Conservation (phyloP, 148 eudicot species). For the Chenopodium berlandieri region DNA sequence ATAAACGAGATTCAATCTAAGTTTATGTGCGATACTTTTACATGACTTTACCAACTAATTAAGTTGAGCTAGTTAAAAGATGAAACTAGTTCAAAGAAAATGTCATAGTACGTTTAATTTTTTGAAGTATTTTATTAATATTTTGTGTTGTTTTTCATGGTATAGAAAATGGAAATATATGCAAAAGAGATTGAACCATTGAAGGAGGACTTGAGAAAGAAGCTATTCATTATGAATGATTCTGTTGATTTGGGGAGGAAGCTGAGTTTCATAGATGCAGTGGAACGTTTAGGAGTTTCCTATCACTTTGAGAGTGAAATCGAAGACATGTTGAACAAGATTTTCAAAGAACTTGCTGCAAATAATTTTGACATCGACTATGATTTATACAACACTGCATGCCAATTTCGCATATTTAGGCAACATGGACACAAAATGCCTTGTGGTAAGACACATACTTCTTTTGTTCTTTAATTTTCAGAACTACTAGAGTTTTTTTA, state of each 20-base stretch:
- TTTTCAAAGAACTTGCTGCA: constrained; percentile 4
- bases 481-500: too few relatives aligned
- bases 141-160: not conserved
- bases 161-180: constrained; percentile 23
- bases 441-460: constrained; percentile 22
- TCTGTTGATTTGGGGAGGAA: not conserved
- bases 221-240: constrained; percentile 12
- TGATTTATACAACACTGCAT: constrained; percentile 30
- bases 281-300: constrained; percentile 34
- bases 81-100: too few relatives aligned
- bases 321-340: not conserved
- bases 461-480: too few relatives aligned
- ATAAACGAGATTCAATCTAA: too few relatives aligned
- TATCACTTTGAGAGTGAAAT: constrained; percentile 34
- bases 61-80: too few relatives aligned
- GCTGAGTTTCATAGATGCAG: constrained; percentile 23
- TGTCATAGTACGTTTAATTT: too few relatives aligned
- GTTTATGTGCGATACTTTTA: too few relatives aligned
- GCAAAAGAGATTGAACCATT: constrained; percentile 21
- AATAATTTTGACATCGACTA: constrained; percentile 4
- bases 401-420: constrained; percentile 38
- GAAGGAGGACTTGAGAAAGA: constrained; percentile 24
- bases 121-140: too few relatives aligned
- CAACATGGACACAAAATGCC: constrained; percentile 41
- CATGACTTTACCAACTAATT: too few relatives aligned